A percentile compares a stretch with the other conserved stretches of the same genome.
These are phyloP conservation scores for Prunella vulgaris DNA, from an alignment of 257 asterid species.

Conservation along the genomic window DNA sequence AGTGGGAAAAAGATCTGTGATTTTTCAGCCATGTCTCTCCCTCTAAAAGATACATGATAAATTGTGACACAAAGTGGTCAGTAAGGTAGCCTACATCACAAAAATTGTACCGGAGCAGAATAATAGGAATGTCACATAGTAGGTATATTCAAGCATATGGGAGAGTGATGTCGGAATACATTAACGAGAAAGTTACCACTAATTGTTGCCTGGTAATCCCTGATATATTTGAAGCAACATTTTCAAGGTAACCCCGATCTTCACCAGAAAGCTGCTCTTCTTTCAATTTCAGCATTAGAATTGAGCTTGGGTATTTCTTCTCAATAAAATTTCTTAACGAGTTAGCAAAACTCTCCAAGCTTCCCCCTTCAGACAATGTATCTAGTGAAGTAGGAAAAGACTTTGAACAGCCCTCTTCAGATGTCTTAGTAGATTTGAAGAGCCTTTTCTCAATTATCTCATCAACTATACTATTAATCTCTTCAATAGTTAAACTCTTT, in stretches of 20 bases:
- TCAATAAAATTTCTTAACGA: slow-evolving; percentile 49
- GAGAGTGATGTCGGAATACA: neutral
- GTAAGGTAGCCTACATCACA: slow-evolving; percentile 3
- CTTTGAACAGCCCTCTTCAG: slow-evolving; percentile 43
- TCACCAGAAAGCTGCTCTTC: slow-evolving; percentile 37
- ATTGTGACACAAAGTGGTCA: neutral
- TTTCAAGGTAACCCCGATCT: slow-evolving; percentile 34
- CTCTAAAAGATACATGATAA: neutral
- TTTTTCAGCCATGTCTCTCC: neutral
- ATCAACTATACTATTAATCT: slow-evolving; percentile 27
- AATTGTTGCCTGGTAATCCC: slow-evolving; percentile 78
- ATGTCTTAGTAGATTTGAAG: slow-evolving; percentile 34
- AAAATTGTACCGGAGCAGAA: neutral
- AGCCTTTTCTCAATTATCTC: slow-evolving; percentile 43
- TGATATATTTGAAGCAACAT: slow-evolving; percentile 48
- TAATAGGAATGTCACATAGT: neutral
- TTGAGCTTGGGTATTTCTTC: slow-evolving; percentile 37
- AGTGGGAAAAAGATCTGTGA: neutral
- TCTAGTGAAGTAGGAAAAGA: slow-evolving; percentile 22
- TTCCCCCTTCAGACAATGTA: slow-evolving; percentile 50
- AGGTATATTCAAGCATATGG: neutral
- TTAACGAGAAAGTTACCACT: slow-evolving; percentile 40
- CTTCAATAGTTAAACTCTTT: slow-evolving; percentile 46
- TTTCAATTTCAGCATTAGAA: slow-evolving; percentile 30
- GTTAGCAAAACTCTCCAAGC: slow-evolving; percentile 54